Evolutionary conservation across 495 filamentous ascomycete genomes (phyloP), one percentile per base, ranked within the genome.

Genomic region (Lepraria neglecta): DNA sequence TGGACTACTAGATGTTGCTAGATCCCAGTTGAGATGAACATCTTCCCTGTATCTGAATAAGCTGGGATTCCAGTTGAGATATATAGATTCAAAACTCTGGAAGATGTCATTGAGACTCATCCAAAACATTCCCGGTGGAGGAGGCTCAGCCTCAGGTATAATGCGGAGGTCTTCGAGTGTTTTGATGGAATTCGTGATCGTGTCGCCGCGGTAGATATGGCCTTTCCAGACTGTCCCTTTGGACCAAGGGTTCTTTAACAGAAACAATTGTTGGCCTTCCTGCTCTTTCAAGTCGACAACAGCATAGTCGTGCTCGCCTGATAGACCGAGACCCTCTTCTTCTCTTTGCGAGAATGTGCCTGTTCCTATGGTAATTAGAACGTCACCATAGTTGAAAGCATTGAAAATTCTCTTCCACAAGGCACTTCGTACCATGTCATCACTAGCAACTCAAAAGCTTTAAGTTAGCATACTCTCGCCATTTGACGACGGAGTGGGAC

Each of bases 241-340:
- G 55, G 87, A 87, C 95, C 95, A 97, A 9, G 95, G 95, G 69
- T 99, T 97, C 69, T 99, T 97, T 64, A 99, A 78, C 1, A 97
- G 79, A 33, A 97, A 75, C 43, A 84, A 78, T 27, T 84, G 80
- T 59, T 82, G 80, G 19, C 82, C 78, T 21, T 82, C 76, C 46
- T 81, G 71, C 64, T 84, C 86, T 60, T 84, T 85, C 77, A 97
- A 76, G 62, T 95, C 84, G 27, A 97, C 70, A 27, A 97, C 86
- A 6, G 90, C 91, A 72, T 99, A 99, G 71, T 96, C 94, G 71
- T 99, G 94, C 71, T 96, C 86, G 21, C 85, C 86, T 6, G 87
- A 87, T 14, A 99, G 75, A 0, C 92, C 92, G n/a, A 94, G 73
- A 9, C 85, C 82, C 60, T 82, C 76, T 71, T 97, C 89, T 67